Evolutionary conservation across 2,329 filamentous ascomycete genomes (phyloP).

Genomic region (Fusarium palustre): DNA sequence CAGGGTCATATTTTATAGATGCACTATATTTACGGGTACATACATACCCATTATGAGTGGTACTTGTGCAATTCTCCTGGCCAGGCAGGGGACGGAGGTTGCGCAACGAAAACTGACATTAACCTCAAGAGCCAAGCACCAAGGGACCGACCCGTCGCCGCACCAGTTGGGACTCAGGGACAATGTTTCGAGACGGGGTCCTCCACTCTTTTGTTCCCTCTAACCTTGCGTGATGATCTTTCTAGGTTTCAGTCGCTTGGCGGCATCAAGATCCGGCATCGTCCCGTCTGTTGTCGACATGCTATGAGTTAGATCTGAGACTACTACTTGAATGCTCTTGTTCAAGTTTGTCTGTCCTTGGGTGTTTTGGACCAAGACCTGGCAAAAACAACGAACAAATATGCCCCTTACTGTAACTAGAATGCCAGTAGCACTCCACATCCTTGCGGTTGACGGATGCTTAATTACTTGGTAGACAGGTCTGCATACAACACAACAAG

Average conservation of each 20-base stretch:
- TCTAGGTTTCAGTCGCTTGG: slow-evolving; percentile 21
- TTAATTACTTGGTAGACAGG: background rate
- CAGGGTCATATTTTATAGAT: slow-evolving; percentile 13
- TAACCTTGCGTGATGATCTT: slow-evolving; percentile 30
- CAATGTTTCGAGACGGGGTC: slow-evolving; percentile 16
- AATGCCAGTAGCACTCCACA: background rate
- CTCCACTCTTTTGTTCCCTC: slow-evolving; percentile 27
- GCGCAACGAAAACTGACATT: slow-evolving; percentile 1
- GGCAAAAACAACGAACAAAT: background rate
- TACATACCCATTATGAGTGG: slow-evolving; percentile 4
- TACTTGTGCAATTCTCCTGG: slow-evolving; percentile 32
- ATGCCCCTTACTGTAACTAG: background rate
- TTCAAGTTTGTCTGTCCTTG: slow-evolving; percentile 10
- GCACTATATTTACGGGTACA: background rate
- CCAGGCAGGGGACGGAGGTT: slow-evolving; percentile 22
- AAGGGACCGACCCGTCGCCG: background rate
- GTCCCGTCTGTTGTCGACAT: slow-evolving; percentile 10
- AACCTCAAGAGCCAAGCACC: background rate
- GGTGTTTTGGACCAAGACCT: background rate
- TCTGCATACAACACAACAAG: slow-evolving; percentile 19
- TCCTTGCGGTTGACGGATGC: background rate
- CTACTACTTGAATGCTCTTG: background rate
- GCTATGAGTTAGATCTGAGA: slow-evolving; percentile 21
- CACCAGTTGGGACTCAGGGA: slow-evolving; percentile 14
- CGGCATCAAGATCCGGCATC: slow-evolving; percentile 30